phyloP scores from a whole-genome alignment of 2,329 filamentous ascomycete genomes.

The Chaetomium sp. region DNA sequence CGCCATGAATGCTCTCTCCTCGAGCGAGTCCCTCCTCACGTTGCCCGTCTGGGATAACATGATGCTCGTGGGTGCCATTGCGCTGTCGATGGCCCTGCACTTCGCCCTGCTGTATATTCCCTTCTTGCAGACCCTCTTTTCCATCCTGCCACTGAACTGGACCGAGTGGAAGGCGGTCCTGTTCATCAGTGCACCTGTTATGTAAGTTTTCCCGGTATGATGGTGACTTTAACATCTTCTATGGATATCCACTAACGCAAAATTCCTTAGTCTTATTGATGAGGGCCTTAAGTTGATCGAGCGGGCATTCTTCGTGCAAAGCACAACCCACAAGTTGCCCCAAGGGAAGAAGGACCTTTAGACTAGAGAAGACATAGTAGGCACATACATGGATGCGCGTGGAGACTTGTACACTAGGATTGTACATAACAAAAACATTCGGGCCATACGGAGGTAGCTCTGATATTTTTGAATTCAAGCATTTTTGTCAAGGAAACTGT shows the following conservation, averaged over 20 bases:
- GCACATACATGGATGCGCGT: slow-evolving; percentile 1
- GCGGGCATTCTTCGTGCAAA: slow-evolving; percentile 57
- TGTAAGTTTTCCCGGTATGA: slow-evolving; percentile 53
- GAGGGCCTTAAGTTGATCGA: slow-evolving; percentile 77
- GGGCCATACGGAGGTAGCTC: neutral
- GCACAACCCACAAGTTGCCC: slow-evolving; percentile 32
- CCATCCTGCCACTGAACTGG: slow-evolving; percentile 79
- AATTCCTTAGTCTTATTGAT: slow-evolving; percentile 60
- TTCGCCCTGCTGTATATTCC: slow-evolving; percentile 91
- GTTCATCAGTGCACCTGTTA: slow-evolving; percentile 80
- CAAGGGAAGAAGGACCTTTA: slow-evolving; percentile 51
- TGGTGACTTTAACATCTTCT: neutral
- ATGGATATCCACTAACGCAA: slow-evolving; percentile 23
- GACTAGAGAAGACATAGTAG: slow-evolving; percentile 15
- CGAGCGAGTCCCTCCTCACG: slow-evolving; percentile 87
- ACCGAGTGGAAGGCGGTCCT: slow-evolving; percentile 90
- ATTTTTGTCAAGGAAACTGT: neutral
- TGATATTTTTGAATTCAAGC: neutral
- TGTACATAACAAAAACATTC: slow-evolving; percentile 1
- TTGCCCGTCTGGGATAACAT: slow-evolving; percentile 97
- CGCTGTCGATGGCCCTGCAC: slow-evolving; percentile 87
- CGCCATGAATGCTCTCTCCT: slow-evolving; percentile 95
- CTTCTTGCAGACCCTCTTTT: slow-evolving; percentile 80
- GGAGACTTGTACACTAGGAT: slow-evolving; percentile 19
- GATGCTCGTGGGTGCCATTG: slow-evolving; percentile 94